Evolutionary conservation across 345 rosid species (phyloP).

Genomic region (Diplotaxis tenuifolia): DNA sequence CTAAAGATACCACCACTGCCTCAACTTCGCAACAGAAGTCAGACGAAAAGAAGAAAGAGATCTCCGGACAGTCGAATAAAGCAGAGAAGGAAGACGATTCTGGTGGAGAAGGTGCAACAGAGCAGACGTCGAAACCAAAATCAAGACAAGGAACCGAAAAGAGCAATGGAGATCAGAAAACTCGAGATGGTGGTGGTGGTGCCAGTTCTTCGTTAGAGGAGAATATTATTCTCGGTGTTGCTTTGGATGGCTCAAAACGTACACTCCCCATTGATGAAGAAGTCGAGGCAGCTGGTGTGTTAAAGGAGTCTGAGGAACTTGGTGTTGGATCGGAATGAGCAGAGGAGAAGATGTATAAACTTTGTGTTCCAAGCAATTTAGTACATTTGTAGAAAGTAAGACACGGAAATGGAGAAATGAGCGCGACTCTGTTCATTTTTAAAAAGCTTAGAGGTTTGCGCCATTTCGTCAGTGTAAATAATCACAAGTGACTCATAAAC

Average conservation of each 20-base stretch:
- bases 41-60: constrained; percentile 37
- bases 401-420: constrained; percentile 7
- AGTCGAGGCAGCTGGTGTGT: constrained; percentile 28
- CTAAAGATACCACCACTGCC: constrained; percentile 2
- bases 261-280: constrained; percentile 88
- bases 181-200: constrained; percentile 26
- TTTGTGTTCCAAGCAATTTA: neutral
- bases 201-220: constrained; percentile 60
- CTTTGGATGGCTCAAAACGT: constrained; percentile 83
- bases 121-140: constrained; percentile 28
- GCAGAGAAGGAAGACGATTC: constrained; percentile 25
- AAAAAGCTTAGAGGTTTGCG: constrained; percentile 17
- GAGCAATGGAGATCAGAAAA: constrained; percentile 18
- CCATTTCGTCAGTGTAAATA: constrained; percentile 31
- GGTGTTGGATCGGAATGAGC: constrained; percentile 16
- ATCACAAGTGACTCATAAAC: neutral
- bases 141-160: constrained; percentile 26
- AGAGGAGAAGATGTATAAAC: neutral
- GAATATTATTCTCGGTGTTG: constrained; percentile 85
- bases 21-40: constrained; percentile 11
- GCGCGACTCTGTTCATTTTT: constrained; percentile 30
- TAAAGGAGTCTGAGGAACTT: constrained; percentile 56
- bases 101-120: constrained; percentile 14
- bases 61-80: constrained; percentile 27
- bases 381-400: neutral